Evolutionary conservation across 345 rosid genomes (phyloP), one percentile per base, ranked within the genome.

Genomic region (Citrus sp.): DNA sequence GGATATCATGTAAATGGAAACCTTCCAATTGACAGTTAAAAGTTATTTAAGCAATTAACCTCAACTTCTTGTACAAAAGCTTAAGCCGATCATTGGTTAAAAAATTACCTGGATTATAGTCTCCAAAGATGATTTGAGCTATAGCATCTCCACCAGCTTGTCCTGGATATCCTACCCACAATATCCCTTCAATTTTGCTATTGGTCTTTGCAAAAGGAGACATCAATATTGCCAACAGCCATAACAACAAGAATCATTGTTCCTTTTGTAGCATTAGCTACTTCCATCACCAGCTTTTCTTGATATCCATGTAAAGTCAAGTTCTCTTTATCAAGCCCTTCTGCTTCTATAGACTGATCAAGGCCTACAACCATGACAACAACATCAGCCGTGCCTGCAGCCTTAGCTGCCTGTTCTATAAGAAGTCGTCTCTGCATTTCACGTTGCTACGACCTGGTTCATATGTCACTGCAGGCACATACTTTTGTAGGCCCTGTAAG

Each of bases 121-220:
- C 38, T 35, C 38, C 38, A 35, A 35, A 35, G 38, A 35, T 6
- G 38, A 35, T 35, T 35, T 35, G 8, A 35, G 38, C 38, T 35
- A 6, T 6, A 35, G 38, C 8, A 35, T 35, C 38, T 6, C 89
- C 92, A 34, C 92, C 90, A 12, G 82, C 89, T 79, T 87, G 85
- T 59, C 90, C 90, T 5, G 90, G 92, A 71, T 86, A 89, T 10
- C 90, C 0, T 6, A 85, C 90, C 90, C 90, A 89, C 62, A 87
- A 49, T 27, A 89, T 87, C 32, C 81, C 89, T 6, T 79, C 76
- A 35, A 87, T 80, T 40, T 73, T 74, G 10, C 38, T 65, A 64
- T 72, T 13, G 16, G 78, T 80, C 73, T 51, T 77, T 7, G 84
- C 84, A 34, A 66, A 85, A 88, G 1, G 89, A 78, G 59, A 88